phyloP scores from a whole-genome alignment of 148 eudicot genomes.

The Vaccinium vitisidaea region DNA sequence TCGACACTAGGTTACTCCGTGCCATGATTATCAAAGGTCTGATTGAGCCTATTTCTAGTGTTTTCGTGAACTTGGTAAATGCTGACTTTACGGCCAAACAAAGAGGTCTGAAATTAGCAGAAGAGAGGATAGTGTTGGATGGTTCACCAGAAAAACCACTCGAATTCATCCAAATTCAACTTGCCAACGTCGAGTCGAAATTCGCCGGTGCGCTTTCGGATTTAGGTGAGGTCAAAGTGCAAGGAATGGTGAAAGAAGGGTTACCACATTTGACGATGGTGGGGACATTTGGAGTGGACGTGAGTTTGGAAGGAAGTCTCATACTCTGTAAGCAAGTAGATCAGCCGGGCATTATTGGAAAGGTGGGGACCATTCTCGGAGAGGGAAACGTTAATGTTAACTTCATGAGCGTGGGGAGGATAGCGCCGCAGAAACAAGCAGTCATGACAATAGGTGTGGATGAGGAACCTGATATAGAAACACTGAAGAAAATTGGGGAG shows the following conservation, averaged over 20 bases:
- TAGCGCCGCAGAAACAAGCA: slow-evolving; percentile 8
- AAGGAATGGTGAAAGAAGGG: slow-evolving; percentile 18
- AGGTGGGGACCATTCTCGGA: slow-evolving; percentile 14
- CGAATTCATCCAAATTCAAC: slow-evolving; percentile 10
- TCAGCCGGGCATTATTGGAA: slow-evolving; percentile 16
- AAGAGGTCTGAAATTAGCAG: slow-evolving; percentile 4
- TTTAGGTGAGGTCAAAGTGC: neutral
- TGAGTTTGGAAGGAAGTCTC: slow-evolving; percentile 14
- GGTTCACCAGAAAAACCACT: slow-evolving; percentile 14
- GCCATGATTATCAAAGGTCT: slow-evolving; percentile 14
- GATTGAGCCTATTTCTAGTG: slow-evolving; percentile 15
- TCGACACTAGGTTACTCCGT: slow-evolving; percentile 11
- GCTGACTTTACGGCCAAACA: slow-evolving; percentile 11
- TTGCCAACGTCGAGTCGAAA: slow-evolving; percentile 15
- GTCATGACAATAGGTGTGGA: slow-evolving; percentile 16
- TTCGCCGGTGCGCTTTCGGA: neutral
- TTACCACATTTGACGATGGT: slow-evolving; percentile 16
- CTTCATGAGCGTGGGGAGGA: slow-evolving; percentile 17
- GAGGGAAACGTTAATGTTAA: slow-evolving; percentile 10
- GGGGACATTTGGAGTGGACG: slow-evolving; percentile 16
- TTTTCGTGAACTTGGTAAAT: slow-evolving; percentile 14
- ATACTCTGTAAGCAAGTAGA: slow-evolving; percentile 14
- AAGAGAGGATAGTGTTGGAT: slow-evolving; percentile 6
- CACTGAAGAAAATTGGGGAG: slow-evolving; percentile 11
- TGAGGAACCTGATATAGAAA: slow-evolving; percentile 7